A percentile compares a stretch with the other conserved stretches of the same genome.
These are phyloP conservation scores for Quercus robur DNA, from an alignment of 306 rosid species.

Conservation along the genomic window DNA sequence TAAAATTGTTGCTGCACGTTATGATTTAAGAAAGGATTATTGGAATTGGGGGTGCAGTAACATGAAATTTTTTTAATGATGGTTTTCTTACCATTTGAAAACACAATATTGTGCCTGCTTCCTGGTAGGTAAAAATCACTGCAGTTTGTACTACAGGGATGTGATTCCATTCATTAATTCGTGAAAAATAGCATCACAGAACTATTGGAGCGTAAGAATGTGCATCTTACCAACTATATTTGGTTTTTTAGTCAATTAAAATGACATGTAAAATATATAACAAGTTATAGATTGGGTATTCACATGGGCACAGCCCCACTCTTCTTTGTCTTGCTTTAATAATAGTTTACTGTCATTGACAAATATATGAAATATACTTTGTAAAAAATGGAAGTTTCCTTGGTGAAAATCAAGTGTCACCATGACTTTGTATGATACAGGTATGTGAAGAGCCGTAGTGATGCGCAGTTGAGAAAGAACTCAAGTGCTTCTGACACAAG, in stretches of 20 bases:
- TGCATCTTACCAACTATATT: neutral
- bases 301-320: neutral
- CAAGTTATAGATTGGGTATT: neutral
- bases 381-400: neutral
- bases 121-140: neutral
- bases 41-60: neutral
- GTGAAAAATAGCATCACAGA: neutral
- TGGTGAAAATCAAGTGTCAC: neutral
- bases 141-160: neutral
- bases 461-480: constrained; percentile 61
- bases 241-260: neutral
- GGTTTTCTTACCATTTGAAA: neutral
- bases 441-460: constrained; percentile 95
- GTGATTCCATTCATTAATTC: neutral
- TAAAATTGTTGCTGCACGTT: neutral
- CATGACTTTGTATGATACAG: constrained; percentile 31
- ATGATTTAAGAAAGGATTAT: neutral
- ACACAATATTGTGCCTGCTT: neutral
- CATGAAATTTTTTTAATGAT: neutral
- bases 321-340: neutral
- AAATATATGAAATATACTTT: neutral
- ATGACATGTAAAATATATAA: neutral
- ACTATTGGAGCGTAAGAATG: neutral
- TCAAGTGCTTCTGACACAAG: constrained; percentile 12
- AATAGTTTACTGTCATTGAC: neutral